Conservation (phyloP, 371 early-diverging fungal species). For the Entomophthora muscae region DNA sequence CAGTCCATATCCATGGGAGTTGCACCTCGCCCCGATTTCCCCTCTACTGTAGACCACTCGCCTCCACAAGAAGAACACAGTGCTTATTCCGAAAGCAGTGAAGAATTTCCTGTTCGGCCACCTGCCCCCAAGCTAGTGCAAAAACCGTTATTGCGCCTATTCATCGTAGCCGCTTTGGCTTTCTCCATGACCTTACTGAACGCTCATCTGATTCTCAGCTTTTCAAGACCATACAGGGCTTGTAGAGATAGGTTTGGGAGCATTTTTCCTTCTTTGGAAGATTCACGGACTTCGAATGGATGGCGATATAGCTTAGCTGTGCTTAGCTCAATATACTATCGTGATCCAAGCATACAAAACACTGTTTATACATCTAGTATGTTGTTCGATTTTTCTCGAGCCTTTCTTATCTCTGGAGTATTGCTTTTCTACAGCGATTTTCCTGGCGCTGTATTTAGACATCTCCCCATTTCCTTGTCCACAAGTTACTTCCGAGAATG, state of each 20-base stretch:
- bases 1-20: not conserved
- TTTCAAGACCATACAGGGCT: not conserved
- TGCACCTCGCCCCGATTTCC: not conserved
- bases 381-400: constrained; percentile 4
- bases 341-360: not conserved
- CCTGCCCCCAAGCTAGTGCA: not conserved
- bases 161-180: not conserved
- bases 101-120: not conserved
- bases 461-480: not conserved
- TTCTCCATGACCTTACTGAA: not conserved
- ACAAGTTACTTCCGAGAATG: not conserved
- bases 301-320: not conserved
- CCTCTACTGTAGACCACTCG: not conserved
- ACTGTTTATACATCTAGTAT: not conserved
- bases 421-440: not conserved
- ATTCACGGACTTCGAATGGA: not conserved
- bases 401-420: not conserved
- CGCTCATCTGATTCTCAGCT: not conserved
- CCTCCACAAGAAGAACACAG: not conserved
- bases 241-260: not conserved
- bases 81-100: not conserved
- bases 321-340: not conserved
- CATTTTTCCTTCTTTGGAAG: constrained; percentile 1
- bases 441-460: not conserved
- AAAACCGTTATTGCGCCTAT: not conserved